A percentile compares a stretch with the other conserved stretches of the same genome.
phyloP scores from a whole-genome alignment of 2,329 filamentous ascomycete species.

The Trichoderma semiorbis region DNA sequence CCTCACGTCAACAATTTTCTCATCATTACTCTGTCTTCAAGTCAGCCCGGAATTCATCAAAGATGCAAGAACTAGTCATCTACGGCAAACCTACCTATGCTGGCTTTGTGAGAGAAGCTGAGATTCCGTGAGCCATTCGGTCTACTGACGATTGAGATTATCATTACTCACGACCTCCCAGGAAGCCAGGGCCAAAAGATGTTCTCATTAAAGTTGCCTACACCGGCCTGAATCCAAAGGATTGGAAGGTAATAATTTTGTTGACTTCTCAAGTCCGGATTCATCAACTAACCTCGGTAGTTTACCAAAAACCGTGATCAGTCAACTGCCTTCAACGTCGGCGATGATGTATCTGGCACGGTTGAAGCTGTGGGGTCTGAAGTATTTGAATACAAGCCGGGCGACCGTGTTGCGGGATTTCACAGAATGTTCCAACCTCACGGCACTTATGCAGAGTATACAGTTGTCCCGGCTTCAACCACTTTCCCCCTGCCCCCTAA shows the following conservation, averaged over 20 bases:
- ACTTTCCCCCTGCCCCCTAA: slow-evolving; percentile 52
- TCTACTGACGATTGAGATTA: background rate
- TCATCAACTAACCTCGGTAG: background rate
- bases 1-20: background rate
- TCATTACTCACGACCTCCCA: background rate
- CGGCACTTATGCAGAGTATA: slow-evolving; percentile 59
- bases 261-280: background rate
- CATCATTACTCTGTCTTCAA: background rate
- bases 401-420: slow-evolving; percentile 45
- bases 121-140: background rate
- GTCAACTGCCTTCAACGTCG: slow-evolving; percentile 20
- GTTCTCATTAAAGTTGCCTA: slow-evolving; percentile 25
- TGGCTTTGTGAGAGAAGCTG: background rate
- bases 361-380: slow-evolving; percentile 24
- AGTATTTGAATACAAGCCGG: slow-evolving; percentile 25
- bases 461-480: slow-evolving; percentile 50
- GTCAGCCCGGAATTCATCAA: background rate
- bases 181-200: slow-evolving; percentile 16
- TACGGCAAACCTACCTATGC: background rate
- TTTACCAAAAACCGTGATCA: background rate
- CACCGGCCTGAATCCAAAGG: slow-evolving; percentile 26
- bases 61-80: background rate
- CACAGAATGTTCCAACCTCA: slow-evolving; percentile 48
- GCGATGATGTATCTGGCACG: slow-evolving; percentile 27
- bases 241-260: slow-evolving; percentile 23